Evolutionary conservation across 2,329 filamentous ascomycete species (phyloP).

Genomic region (Purpureocillium lavendulum): DNA sequence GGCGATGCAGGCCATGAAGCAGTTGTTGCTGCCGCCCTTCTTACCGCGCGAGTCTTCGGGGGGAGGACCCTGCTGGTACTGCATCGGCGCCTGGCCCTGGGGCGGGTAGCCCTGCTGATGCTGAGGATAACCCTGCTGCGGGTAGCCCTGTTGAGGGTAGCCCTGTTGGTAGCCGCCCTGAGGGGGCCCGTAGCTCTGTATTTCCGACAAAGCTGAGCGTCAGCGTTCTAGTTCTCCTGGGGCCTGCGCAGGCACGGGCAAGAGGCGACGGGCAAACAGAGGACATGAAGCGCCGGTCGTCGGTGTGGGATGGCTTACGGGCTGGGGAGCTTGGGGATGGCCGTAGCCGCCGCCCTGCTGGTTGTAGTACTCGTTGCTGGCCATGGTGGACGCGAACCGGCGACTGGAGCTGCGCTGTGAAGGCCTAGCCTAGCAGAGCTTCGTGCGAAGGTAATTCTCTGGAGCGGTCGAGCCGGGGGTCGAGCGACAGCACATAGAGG

Average conservation of each 20-base stretch:
- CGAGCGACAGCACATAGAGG: no score
- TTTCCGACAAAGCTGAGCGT: neutral
- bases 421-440: no score
- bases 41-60: slow-evolving; percentile 17
- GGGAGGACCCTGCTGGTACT: slow-evolving; percentile 31
- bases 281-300: neutral
- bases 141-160: slow-evolving; percentile 21
- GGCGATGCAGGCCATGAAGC: slow-evolving; percentile 38
- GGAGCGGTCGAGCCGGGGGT: no score
- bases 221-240: neutral
- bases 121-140: slow-evolving; percentile 19
- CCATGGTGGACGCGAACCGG: slow-evolving; percentile 18
- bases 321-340: slow-evolving; percentile 21
- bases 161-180: slow-evolving; percentile 20
- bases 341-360: slow-evolving; percentile 16
- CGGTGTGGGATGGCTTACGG: slow-evolving; percentile 20
- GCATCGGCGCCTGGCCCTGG: slow-evolving; percentile 32
- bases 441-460: no score
- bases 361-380: slow-evolving; percentile 33
- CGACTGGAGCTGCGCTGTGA: no score
- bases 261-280: neutral
- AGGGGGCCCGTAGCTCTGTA: slow-evolving; percentile 20
- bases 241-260: neutral
- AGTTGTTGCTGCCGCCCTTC: slow-evolving; percentile 29
- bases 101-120: slow-evolving; percentile 17